Conservation (phyloP, 2,329 filamentous ascomycete species). For the Teratosphaeria zuluensis region DNA sequence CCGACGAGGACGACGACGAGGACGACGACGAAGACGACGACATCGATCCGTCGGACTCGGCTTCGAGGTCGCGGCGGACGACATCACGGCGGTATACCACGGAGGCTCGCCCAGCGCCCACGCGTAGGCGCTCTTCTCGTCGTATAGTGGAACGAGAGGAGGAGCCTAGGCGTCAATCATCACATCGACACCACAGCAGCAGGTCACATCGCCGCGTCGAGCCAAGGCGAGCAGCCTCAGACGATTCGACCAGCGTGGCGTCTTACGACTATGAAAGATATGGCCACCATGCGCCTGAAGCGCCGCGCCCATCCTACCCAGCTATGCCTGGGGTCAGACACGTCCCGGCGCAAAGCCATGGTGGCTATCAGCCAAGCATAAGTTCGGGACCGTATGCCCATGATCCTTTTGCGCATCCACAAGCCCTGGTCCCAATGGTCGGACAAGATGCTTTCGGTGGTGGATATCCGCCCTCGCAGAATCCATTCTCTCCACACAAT, state of each 20-base stretch:
- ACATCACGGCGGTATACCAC: conserved; percentile 25
- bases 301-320: conserved; percentile 24
- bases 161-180: conserved; percentile 15
- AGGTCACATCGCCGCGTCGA: conserved; percentile 15
- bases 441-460: conserved; percentile 26
- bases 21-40: conserved; percentile 29
- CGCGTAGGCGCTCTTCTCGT: conserved; percentile 31
- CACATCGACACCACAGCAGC: conserved; percentile 14
- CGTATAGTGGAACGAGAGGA: conserved; percentile 13
- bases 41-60: conserved; percentile 41
- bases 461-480: conserved; percentile 23
- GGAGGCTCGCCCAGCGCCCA: conserved; percentile 25
- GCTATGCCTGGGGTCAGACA: conserved; percentile 20
- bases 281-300: conserved; percentile 27
- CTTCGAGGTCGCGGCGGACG: conserved; percentile 31
- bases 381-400: conserved; percentile 12
- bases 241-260: conserved; percentile 34
- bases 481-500: conserved; percentile 29
- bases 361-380: conserved; percentile 25
- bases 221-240: conserved; percentile 20
- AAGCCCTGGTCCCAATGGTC: conserved; percentile 18
- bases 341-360: conserved; percentile 19
- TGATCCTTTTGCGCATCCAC: conserved; percentile 16
- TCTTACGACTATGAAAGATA: conserved; percentile 36
- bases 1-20: conserved; percentile 6